phyloP scores from a whole-genome alignment of 116 monocot species.

The Dioscorea cayenensis region DNA sequence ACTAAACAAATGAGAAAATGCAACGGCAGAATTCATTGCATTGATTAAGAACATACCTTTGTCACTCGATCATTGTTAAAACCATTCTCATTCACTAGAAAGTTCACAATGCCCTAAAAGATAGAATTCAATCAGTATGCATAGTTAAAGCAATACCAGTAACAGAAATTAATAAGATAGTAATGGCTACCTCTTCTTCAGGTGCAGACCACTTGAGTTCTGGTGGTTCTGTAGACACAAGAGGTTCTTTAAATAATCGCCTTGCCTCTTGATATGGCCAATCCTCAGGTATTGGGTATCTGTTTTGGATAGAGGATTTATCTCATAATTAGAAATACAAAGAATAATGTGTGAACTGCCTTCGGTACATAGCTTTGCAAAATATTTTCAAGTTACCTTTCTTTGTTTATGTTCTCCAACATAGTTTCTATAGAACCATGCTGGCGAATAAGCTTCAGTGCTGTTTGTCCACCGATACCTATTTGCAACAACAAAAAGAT shows the following conservation, averaged over 20 bases:
- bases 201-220: constrained; percentile 92
- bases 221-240: constrained; percentile 51
- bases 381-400: constrained; percentile 42
- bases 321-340: too few relatives aligned
- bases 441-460: constrained; percentile 95
- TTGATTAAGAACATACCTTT: constrained; percentile 50
- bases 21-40: neutral
- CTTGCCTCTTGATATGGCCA: constrained; percentile 98
- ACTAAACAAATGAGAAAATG: constrained; percentile 3
- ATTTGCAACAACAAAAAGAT: neutral
- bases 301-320: neutral
- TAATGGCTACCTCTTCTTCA: constrained; percentile 72
- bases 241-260: constrained; percentile 77
- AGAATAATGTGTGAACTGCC: too few relatives aligned
- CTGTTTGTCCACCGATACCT: constrained; percentile 98
- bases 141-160: neutral
- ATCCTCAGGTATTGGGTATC: constrained; percentile 91
- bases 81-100: constrained; percentile 96
- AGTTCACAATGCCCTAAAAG: constrained; percentile 65
- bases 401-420: constrained; percentile 92
- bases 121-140: neutral
- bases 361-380: neutral
- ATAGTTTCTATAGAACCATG: constrained; percentile 92
- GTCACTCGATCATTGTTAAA: constrained; percentile 80
- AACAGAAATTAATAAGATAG: neutral